phyloP scores from a whole-genome alignment of 495 filamentous ascomycete genomes.

The Penicillium waksmanii region DNA sequence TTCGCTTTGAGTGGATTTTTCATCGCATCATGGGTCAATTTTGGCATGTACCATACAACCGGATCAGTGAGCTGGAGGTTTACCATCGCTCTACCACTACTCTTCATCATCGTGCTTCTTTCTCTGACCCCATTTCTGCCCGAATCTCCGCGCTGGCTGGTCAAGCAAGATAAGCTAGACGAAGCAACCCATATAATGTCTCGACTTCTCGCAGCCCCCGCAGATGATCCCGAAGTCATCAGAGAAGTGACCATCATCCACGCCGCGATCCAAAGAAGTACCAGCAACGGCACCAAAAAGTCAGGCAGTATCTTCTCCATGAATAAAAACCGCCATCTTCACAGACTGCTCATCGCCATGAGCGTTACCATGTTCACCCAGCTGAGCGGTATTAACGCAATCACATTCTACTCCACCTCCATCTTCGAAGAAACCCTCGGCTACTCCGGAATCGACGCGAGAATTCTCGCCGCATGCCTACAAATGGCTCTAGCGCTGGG shows the following conservation, averaged over 20 bases:
- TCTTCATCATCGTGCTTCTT: conserved; percentile 38
- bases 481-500: conserved; percentile 25
- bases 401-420: conserved; percentile 26
- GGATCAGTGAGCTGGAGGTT: conserved; percentile 50
- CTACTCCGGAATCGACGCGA: conserved; percentile 16
- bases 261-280: conserved; percentile 63
- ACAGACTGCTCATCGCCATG: conserved; percentile 22
- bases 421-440: conserved; percentile 24
- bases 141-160: conserved; percentile 33
- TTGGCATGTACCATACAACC: conserved; percentile 46
- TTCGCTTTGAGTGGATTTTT: conserved; percentile 20
- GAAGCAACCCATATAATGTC: conserved; percentile 21
- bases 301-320: conserved; percentile 21
- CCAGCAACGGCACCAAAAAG: conserved; percentile 33
- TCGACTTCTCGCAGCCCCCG: conserved; percentile 43
- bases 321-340: conserved; percentile 34
- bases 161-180: conserved; percentile 17
- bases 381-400: conserved; percentile 28
- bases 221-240: conserved; percentile 35
- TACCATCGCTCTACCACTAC: conserved; percentile 50
- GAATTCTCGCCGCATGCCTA: conserved; percentile 22
- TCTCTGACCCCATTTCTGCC: conserved; percentile 23
- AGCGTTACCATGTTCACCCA: conserved; percentile 23
- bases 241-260: conserved; percentile 64
- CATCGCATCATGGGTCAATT: conserved; percentile 33